Percentiles rank a stretch among this genome's conserved stretches.
Conservation (phyloP, 139 green algal species). For the Picocystis salinarum region DNA sequence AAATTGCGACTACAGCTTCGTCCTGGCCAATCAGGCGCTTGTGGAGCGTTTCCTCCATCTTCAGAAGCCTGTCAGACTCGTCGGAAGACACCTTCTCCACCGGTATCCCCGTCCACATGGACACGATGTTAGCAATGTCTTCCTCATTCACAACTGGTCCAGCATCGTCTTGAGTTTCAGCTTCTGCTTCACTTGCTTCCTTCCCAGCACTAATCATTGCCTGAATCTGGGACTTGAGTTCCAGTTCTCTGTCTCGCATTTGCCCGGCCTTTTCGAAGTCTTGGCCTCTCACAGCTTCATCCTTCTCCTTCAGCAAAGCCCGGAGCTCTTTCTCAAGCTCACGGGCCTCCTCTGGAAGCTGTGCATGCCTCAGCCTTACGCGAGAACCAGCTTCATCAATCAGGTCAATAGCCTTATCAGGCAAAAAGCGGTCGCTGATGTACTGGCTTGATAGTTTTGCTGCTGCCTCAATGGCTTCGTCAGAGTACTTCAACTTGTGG, state of each 20-base stretch:
- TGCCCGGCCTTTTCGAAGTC: too few relatives aligned
- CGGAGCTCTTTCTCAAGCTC: not conserved
- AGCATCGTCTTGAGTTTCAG: not conserved
- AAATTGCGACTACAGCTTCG: conserved; percentile 30
- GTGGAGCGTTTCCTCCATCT: conserved; percentile 27
- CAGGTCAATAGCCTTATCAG: conserved; percentile 21
- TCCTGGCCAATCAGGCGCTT: conserved; percentile 40
- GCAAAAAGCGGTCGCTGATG: conserved; percentile 23
- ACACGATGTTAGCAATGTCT: not conserved
- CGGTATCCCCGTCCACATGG: not conserved
- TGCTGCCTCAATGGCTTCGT: conserved; percentile 15
- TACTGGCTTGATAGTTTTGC: conserved; percentile 36
- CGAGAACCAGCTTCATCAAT: conserved; percentile 21
- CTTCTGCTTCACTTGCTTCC: not conserved
- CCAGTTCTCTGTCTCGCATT: not conserved
- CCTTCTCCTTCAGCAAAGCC: not conserved
- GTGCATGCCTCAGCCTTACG: conserved; percentile 80
- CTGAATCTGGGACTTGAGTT: not conserved
- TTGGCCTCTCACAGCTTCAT: too few relatives aligned
- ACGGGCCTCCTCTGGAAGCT: conserved; percentile 20
- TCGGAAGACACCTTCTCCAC: conserved; percentile 22
- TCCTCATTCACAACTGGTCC: not conserved
- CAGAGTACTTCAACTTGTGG: conserved; percentile 8
- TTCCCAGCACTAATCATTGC: not conserved
- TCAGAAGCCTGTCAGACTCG: conserved; percentile 32